Percentiles rank a stretch among this genome's conserved stretches.
Evolutionary conservation across 768 basidiomycete genomes (phyloP).

Genomic region (Boletus coccyginus): DNA sequence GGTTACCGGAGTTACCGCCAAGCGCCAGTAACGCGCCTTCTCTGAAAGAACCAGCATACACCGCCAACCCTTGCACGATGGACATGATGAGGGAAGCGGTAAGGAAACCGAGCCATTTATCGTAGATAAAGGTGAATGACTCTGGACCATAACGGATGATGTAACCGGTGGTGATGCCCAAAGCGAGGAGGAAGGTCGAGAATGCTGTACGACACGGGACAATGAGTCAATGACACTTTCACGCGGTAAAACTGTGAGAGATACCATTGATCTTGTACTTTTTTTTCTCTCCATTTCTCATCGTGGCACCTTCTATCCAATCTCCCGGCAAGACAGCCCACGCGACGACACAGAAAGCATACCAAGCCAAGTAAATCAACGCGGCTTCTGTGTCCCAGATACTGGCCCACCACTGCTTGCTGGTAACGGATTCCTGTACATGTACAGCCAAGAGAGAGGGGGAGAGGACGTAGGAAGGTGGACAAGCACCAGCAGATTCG

Average conservation of each 20-base stretch:
- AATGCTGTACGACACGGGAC: slow-evolving; percentile 53
- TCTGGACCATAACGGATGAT: slow-evolving; percentile 74
- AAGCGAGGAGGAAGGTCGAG: slow-evolving; percentile 77
- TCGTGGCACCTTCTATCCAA: slow-evolving; percentile 60
- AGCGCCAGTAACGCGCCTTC: slow-evolving; percentile 73
- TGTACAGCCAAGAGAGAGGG: slow-evolving; percentile 32
- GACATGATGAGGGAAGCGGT: slow-evolving; percentile 84
- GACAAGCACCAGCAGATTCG: slow-evolving; percentile 67
- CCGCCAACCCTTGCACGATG: slow-evolving; percentile 64
- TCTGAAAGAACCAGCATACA: slow-evolving; percentile 71
- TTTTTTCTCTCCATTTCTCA: slow-evolving; percentile 76
- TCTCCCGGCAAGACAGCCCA: slow-evolving; percentile 82
- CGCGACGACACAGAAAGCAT: slow-evolving; percentile 76
- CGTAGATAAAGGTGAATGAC: slow-evolving; percentile 86
- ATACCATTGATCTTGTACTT: slow-evolving; percentile 94
- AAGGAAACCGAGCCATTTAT: slow-evolving; percentile 87
- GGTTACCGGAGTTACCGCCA: slow-evolving; percentile 88
- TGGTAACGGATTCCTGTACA: slow-evolving; percentile 46
- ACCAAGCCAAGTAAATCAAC: slow-evolving; percentile 83
- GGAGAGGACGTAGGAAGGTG: slow-evolving; percentile 45
- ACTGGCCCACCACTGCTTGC: slow-evolving; percentile 59
- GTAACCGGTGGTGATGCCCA: slow-evolving; percentile 68
- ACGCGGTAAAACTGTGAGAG: slow-evolving; percentile 12
- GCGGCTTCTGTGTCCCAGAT: slow-evolving; percentile 84
- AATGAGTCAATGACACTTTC: not conserved